Evolutionary conservation across 164 flowering plant genomes (phyloP).

Genomic region (Chloranthus sessilifolius): DNA sequence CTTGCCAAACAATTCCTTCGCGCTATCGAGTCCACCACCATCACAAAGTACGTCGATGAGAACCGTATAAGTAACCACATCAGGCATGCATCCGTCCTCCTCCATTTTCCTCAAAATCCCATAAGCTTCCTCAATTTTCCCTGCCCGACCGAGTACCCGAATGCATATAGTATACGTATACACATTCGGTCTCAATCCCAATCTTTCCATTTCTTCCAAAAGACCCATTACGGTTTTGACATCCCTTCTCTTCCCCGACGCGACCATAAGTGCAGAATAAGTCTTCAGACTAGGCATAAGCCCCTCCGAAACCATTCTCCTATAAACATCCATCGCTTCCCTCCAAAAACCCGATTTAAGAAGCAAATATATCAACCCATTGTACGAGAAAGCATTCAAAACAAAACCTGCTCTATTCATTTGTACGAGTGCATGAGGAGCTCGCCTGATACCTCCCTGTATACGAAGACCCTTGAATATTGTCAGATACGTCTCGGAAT

Average conservation of each 20-base stretch:
- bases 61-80: conserved; percentile 87
- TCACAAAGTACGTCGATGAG: conserved; percentile 77
- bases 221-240: conserved; percentile 59
- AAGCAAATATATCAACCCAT: conserved; percentile 77
- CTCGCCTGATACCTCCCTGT: conserved; percentile 59
- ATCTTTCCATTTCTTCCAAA: conserved; percentile 67
- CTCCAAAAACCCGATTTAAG: conserved; percentile 54
- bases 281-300: conserved; percentile 81
- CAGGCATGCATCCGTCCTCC: conserved; percentile 78
- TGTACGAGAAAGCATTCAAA: conserved; percentile 83
- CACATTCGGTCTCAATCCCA: conserved; percentile 83
- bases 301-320: conserved; percentile 68
- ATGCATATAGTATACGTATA: conserved; percentile 91
- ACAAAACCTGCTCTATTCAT: conserved; percentile 66
- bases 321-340: conserved; percentile 73
- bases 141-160: conserved; percentile 73
- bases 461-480: conserved; percentile 53
- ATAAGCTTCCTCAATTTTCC: conserved; percentile 70
- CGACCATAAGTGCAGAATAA: conserved; percentile 93
- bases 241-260: conserved; percentile 75
- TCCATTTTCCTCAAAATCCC: conserved; percentile 68
- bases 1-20: conserved; percentile 56
- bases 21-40: conserved; percentile 58
- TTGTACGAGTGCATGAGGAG: conserved; percentile 52
- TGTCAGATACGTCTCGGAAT: conserved; percentile 58